phyloP scores from a whole-genome alignment of 768 basidiomycete species.

The Tylopilus sp. region DNA sequence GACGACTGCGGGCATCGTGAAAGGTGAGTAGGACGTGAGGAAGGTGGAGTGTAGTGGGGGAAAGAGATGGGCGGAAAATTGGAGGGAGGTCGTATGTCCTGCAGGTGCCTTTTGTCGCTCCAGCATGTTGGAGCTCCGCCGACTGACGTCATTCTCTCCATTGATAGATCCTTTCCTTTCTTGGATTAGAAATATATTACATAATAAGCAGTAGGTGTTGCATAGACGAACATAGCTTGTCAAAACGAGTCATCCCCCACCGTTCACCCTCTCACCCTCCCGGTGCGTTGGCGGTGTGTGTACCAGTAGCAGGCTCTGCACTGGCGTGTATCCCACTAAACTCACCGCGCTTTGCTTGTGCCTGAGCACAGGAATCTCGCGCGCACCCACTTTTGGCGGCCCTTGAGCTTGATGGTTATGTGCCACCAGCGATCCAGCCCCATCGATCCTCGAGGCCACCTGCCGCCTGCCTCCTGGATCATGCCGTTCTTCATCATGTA shows the following conservation, averaged over 20 bases:
- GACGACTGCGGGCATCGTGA: conserved; percentile 67
- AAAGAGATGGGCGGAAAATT: neutral
- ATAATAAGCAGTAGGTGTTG: neutral
- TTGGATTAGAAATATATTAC: neutral
- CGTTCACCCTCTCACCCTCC: conserved; percentile 30
- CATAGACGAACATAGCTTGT: no score
- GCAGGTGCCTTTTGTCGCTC: conserved; percentile 31
- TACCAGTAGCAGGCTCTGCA: conserved; percentile 67
- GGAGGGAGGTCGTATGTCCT: conserved; percentile 10
- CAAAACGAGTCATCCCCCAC: neutral
- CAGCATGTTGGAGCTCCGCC: conserved; percentile 32
- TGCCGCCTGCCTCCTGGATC: conserved; percentile 30
- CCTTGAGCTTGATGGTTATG: conserved; percentile 43
- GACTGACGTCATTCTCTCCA: conserved; percentile 29
- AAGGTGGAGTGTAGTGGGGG: neutral
- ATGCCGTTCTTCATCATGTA: conserved; percentile 29
- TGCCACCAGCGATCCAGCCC: conserved; percentile 19
- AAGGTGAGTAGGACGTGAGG: conserved; percentile 4
- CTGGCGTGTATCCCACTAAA: conserved; percentile 69
- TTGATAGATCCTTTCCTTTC: conserved; percentile 9
- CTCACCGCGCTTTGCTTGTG: conserved; percentile 54
- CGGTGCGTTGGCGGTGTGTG: conserved; percentile 56
- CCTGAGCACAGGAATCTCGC: conserved; percentile 45
- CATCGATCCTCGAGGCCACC: conserved; percentile 27
- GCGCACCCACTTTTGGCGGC: conserved; percentile 41